A percentile compares a stretch with the other conserved stretches of the same genome.
Evolutionary conservation across 306 rosid genomes (phyloP).

Genomic region (Gleditsia sinensis): DNA sequence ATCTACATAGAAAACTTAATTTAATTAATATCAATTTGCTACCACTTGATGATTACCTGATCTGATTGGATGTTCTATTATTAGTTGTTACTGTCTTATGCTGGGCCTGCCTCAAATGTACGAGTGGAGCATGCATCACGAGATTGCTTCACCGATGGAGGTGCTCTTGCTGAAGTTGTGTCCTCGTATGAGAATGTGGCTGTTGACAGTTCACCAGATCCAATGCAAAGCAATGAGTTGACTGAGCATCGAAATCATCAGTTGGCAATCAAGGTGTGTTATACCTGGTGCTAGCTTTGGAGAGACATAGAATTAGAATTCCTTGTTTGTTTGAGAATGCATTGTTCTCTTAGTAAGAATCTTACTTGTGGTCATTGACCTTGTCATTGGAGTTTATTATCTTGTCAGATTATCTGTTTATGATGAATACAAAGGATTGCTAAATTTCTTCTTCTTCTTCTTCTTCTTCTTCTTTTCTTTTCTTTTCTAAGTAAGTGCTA

Average conservation of each 20-base stretch:
- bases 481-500: slow-evolving; percentile 8
- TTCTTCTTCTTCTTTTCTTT: too few relatives aligned
- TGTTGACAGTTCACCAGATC: slow-evolving; percentile 40
- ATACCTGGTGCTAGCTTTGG: slow-evolving; percentile 14
- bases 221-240: slow-evolving; percentile 39
- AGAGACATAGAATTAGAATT: slow-evolving; percentile 11
- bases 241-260: slow-evolving; percentile 42
- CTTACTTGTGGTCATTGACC: slow-evolving; percentile 22
- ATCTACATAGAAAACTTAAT: neutral
- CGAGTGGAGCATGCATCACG: slow-evolving; percentile 74
- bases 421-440: neutral
- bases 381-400: slow-evolving; percentile 13
- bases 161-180: slow-evolving; percentile 85
- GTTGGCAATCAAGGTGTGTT: slow-evolving; percentile 63
- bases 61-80: slow-evolving; percentile 30
- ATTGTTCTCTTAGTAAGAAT: slow-evolving; percentile 12
- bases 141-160: slow-evolving; percentile 71
- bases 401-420: slow-evolving; percentile 9
- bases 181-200: slow-evolving; percentile 63
- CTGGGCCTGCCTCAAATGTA: slow-evolving; percentile 91
- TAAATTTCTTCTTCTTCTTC: neutral
- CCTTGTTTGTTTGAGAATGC: slow-evolving; percentile 21
- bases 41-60: slow-evolving; percentile 10
- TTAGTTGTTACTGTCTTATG: slow-evolving; percentile 76
- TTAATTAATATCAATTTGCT: slow-evolving; percentile 7